Base-by-base conservation (phyloP, 1,284 basidiomycete species). In the Jaminaea rosea region DNA sequence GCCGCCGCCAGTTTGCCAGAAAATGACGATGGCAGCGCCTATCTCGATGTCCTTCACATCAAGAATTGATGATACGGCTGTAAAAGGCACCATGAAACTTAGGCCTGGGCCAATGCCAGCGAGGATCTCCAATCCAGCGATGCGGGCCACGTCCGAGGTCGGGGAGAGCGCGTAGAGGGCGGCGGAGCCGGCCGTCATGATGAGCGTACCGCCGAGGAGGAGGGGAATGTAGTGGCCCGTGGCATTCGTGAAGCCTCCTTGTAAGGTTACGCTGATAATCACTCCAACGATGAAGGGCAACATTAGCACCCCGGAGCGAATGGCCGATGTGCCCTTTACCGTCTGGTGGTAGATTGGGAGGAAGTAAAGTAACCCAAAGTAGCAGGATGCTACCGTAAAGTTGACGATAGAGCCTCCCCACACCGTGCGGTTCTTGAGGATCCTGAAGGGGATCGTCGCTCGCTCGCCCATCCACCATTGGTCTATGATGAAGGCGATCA, bases 371-470 rank as follows among this genome's bases (percentile, higher is more conserved):
- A 56, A 29, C 0, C 44, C 36, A 36, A 63, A 63, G 49, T 61
- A 63, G 17, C 52, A 17, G 0, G 47, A 48, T 8, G 55, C 60
- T 21, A 64, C 55, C 44, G 44, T 49, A 48, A 72, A 68, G 29
- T 59, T 65, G 48, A 60, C 59, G 27, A 69, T 48, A 11, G 57
- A 46, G n/a, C 61, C 62, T 27, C 63, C 59, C 11, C 53, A 54
- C 24, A 62, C 52, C 0, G 65, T 67, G 1, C 55, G 29, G 34
- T 64, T 49, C 27, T 50, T 57, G 55, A 72, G 66, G 31, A 72
- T 42, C 1, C 68, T 56, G 36, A 67, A 58, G 8, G 70, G 68
- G 5, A 73, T 66, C 50, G 72, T 67, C 1, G 73, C 71, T 2
- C 50, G 27, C 24, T 72, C 71, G 15, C 65, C 68, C 23, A 61